phyloP scores from a whole-genome alignment of 208 protist genomes.

The Phytomonas serpens region DNA sequence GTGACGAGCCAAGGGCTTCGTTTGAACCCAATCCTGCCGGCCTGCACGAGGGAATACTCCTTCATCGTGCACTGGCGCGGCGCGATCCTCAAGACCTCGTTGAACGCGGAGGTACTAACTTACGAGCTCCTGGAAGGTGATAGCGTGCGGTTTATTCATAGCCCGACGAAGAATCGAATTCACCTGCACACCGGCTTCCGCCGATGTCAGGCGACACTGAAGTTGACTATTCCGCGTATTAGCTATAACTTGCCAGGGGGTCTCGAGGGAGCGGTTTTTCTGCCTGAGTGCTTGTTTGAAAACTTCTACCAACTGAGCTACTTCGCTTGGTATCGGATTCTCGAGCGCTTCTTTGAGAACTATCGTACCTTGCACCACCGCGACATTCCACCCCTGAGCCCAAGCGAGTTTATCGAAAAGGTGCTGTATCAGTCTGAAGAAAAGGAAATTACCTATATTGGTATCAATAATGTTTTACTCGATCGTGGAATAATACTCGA shows the following conservation, averaged over 20 bases:
- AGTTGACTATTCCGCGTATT: constrained; percentile 45
- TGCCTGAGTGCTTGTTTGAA: constrained; percentile 72
- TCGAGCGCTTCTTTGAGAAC: constrained; percentile 84
- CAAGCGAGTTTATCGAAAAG: constrained; percentile 76
- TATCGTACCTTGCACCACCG: constrained; percentile 71
- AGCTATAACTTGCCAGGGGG: constrained; percentile 31
- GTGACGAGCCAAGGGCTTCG: constrained; percentile 36
- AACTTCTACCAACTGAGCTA: constrained; percentile 85
- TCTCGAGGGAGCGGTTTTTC: constrained; percentile 81
- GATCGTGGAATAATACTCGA: constrained; percentile 63
- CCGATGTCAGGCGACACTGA: constrained; percentile 20
- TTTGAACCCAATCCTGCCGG: constrained; percentile 68
- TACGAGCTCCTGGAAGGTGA: constrained; percentile 77
- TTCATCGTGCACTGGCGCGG: constrained; percentile 80
- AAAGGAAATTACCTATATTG: constrained; percentile 73
- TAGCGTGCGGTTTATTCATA: constrained; percentile 80
- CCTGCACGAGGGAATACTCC: constrained; percentile 48
- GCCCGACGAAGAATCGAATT: constrained; percentile 48
- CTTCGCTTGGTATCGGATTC: constrained; percentile 68
- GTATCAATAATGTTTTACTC: constrained; percentile 76
- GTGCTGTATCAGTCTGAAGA: constrained; percentile 78
- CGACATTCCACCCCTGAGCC: constrained; percentile 62
- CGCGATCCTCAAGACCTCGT: constrained; percentile 43
- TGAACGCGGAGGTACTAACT: constrained; percentile 48
- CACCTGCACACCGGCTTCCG: constrained; percentile 76